A percentile compares a stretch with the other conserved stretches of the same genome.
phyloP scores from a whole-genome alignment of 345 rosid species.

The Bretschneidera sinensis region DNA sequence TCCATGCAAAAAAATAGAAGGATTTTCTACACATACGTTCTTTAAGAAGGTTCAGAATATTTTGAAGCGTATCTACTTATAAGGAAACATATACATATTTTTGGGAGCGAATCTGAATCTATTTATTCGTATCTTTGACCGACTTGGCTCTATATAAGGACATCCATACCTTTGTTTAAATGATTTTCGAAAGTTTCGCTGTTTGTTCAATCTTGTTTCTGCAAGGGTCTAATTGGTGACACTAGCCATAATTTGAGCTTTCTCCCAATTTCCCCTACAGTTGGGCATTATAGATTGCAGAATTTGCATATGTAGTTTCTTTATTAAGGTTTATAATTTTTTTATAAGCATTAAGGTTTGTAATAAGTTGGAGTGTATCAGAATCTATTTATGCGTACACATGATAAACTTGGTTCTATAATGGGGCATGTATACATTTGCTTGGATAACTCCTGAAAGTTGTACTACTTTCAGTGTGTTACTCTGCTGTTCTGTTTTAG shows the following conservation, averaged over 20 bases:
- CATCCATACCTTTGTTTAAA: no score
- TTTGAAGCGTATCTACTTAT: neutral
- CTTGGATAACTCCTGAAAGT: conserved; percentile 4
- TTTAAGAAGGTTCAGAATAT: neutral
- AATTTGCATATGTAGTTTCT: neutral
- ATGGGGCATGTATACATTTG: neutral
- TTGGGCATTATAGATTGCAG: neutral
- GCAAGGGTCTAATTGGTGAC: neutral
- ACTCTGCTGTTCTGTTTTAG: conserved; percentile 2
- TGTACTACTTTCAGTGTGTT: neutral
- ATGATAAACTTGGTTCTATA: conserved; percentile 6
- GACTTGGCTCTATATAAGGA: no score
- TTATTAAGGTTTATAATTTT: neutral
- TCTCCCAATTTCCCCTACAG: neutral
- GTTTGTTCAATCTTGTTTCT: no score
- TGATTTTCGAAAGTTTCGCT: no score
- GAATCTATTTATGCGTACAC: neutral
- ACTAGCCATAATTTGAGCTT: neutral
- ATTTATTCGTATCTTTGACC: no score
- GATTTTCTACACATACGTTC: neutral
- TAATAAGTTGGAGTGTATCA: neutral
- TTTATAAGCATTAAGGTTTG: no score
- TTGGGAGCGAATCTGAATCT: neutral
- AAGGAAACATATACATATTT: no score
- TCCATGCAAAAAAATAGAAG: no score